These are phyloP conservation scores for Biscutella laevigata DNA, from an alignment of 441 rosid genomes.

Conservation along the genomic window DNA sequence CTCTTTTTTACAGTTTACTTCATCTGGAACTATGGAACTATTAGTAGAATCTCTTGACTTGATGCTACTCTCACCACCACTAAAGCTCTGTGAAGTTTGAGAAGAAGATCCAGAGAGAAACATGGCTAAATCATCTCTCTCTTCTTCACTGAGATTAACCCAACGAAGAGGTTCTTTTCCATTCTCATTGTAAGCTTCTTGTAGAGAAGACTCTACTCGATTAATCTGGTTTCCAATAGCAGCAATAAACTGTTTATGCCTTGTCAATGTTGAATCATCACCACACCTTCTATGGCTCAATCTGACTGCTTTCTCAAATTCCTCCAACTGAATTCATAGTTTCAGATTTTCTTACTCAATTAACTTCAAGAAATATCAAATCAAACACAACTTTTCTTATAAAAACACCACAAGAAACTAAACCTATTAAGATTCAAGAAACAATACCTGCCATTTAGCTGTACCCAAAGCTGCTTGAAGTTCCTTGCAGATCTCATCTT, in stretches of 20 bases:
- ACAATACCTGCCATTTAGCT: constrained; percentile 80
- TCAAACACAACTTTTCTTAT: background rate
- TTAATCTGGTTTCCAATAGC: constrained; percentile 59
- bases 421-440: background rate
- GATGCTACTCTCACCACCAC: constrained; percentile 26
- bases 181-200: constrained; percentile 41
- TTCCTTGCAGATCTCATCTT: constrained; percentile 49
- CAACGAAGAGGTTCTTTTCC: constrained; percentile 63
- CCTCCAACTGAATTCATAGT: constrained; percentile 53
- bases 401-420: background rate
- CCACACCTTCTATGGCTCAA: constrained; percentile 41
- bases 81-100: constrained; percentile 10
- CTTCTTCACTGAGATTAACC: constrained; percentile 68
- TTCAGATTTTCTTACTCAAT: background rate
- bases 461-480: constrained; percentile 73
- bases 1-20: background rate
- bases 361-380: background rate
- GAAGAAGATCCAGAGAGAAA: constrained; percentile 71
- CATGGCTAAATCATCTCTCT: constrained; percentile 67
- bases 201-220: constrained; percentile 48
- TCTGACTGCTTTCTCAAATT: constrained; percentile 67
- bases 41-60: constrained; percentile 1
- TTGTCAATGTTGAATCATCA: constrained; percentile 36
- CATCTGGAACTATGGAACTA: background rate
- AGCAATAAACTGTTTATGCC: constrained; percentile 61